Evolutionary conservation across 2,329 filamentous ascomycete species (phyloP).

Genomic region (Microcyclosporella mali): DNA sequence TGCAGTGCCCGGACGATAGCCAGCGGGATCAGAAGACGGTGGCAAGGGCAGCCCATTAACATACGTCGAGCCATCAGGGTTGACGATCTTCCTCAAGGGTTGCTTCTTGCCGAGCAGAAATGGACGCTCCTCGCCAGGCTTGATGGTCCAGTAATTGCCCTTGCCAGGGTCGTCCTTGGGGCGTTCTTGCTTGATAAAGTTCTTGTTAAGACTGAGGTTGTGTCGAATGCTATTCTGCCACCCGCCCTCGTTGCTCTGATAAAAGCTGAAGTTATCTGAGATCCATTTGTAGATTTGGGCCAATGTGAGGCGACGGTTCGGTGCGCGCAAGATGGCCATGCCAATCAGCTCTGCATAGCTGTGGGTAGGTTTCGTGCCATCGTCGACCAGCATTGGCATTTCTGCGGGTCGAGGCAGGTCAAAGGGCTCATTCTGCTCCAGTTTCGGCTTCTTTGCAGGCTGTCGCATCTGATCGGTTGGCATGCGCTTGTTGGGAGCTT

Average conservation of each 20-base stretch:
- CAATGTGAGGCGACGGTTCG: constrained; percentile 75
- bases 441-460: constrained; percentile 59
- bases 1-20: constrained; percentile 34
- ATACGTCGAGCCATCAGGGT: constrained; percentile 46
- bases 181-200: constrained; percentile 89
- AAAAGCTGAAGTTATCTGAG: constrained; percentile 87
- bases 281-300: constrained; percentile 99
- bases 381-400: constrained; percentile 77
- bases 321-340: constrained; percentile 89
- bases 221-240: constrained; percentile 99
- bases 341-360: constrained; percentile 94
- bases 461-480: constrained; percentile 65
- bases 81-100: constrained; percentile 50
- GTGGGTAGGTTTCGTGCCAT: constrained; percentile 80
- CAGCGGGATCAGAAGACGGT: constrained; percentile 21
- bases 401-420: constrained; percentile 65
- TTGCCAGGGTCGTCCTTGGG: constrained; percentile 97
- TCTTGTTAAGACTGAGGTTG: constrained; percentile 94
- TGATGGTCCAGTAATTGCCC: constrained; percentile 94
- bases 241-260: constrained; percentile 74
- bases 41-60: constrained; percentile 24
- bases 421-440: constrained; percentile 44
- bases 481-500: constrained; percentile 49
- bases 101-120: constrained; percentile 78
- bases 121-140: constrained; percentile 78